Evolutionary conservation across 2,329 filamentous ascomycete species (phyloP).

Genomic region (Chalaropsis ovoidea): DNA sequence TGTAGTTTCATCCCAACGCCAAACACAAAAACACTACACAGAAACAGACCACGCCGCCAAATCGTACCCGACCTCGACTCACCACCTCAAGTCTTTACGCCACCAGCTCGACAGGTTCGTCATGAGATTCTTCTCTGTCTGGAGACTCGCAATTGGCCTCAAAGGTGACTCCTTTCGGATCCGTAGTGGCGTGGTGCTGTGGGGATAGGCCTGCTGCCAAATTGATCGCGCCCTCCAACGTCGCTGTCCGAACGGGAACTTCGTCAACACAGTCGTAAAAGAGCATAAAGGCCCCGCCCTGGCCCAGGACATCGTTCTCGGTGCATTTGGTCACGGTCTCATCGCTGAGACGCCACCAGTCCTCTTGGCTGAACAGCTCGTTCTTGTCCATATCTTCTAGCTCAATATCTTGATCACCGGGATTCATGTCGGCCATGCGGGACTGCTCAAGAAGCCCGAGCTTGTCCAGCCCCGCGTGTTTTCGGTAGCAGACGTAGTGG

Average conservation of each 20-base stretch:
- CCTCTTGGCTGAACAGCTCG: conserved; percentile 24
- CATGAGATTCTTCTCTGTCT: not conserved
- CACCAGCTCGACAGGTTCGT: not conserved
- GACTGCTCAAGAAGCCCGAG: conserved; percentile 18
- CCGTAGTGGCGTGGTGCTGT: not conserved
- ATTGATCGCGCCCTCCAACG: conserved; percentile 23
- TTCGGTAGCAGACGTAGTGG: conserved; percentile 86
- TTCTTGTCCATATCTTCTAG: conserved; percentile 23
- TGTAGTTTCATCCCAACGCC: conserved; percentile 12
- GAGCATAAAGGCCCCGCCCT: conserved; percentile 88
- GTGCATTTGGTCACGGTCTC: conserved; percentile 67
- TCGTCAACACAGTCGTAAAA: conserved; percentile 75
- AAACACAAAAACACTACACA: conserved; percentile 5
- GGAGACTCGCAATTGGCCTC: not conserved
- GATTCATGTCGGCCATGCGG: conserved; percentile 23
- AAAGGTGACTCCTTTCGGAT: not conserved
- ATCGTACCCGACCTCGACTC: not conserved
- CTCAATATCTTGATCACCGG: conserved; percentile 23
- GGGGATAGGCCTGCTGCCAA: not conserved
- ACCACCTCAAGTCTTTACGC: not conserved
- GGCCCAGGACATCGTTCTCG: conserved; percentile 61
- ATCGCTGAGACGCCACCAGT: conserved; percentile 87
- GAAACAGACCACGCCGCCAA: not conserved
- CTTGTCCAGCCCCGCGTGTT: conserved; percentile 38
- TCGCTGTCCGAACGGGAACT: conserved; percentile 37